Evolutionary conservation across 2,329 filamentous ascomycete species (phyloP).

Genomic region (Helminthosporium solani): DNA sequence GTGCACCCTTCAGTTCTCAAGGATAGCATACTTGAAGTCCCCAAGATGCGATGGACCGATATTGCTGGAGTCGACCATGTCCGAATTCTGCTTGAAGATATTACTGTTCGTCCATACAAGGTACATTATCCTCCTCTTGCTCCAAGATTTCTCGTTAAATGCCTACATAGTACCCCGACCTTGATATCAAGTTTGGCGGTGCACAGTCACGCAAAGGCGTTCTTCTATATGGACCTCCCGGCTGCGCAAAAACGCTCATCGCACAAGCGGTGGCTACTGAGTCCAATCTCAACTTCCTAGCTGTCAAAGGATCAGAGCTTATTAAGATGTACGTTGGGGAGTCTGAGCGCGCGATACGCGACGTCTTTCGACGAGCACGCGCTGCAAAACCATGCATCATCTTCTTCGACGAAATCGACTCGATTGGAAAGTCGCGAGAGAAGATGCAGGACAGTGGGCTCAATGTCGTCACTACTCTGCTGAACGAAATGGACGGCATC

Average conservation of each 20-base stretch:
- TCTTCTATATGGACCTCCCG: slow-evolving; percentile 86
- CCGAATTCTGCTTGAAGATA: slow-evolving; percentile 61
- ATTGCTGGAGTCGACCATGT: slow-evolving; percentile 82
- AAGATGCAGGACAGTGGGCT: slow-evolving; percentile 57
- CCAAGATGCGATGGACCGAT: slow-evolving; percentile 80
- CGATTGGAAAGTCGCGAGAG: slow-evolving; percentile 66
- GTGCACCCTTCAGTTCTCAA: slow-evolving; percentile 85
- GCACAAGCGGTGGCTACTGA: slow-evolving; percentile 91
- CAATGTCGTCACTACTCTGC: slow-evolving; percentile 83
- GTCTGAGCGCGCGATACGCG: slow-evolving; percentile 80
- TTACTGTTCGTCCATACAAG: slow-evolving; percentile 60
- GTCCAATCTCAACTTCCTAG: slow-evolving; percentile 88
- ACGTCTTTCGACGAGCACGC: slow-evolving; percentile 81
- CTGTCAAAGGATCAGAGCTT: slow-evolving; percentile 89
- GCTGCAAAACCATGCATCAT: slow-evolving; percentile 89
- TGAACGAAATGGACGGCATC: slow-evolving; percentile 96
- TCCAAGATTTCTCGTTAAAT: not conserved
- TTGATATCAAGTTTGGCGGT: slow-evolving; percentile 37
- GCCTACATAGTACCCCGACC: slow-evolving; percentile 32
- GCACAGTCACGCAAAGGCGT: slow-evolving; percentile 69
- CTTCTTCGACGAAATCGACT: slow-evolving; percentile 96
- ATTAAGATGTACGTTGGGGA: slow-evolving; percentile 98
- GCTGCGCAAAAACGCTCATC: slow-evolving; percentile 90
- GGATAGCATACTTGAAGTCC: slow-evolving; percentile 84
- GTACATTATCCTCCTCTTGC: slow-evolving; percentile 44